Evolutionary conservation across 2,329 filamentous ascomycete species (phyloP), one percentile per base, ranked within the genome.

Genomic region (Nigrospora oryzae): DNA sequence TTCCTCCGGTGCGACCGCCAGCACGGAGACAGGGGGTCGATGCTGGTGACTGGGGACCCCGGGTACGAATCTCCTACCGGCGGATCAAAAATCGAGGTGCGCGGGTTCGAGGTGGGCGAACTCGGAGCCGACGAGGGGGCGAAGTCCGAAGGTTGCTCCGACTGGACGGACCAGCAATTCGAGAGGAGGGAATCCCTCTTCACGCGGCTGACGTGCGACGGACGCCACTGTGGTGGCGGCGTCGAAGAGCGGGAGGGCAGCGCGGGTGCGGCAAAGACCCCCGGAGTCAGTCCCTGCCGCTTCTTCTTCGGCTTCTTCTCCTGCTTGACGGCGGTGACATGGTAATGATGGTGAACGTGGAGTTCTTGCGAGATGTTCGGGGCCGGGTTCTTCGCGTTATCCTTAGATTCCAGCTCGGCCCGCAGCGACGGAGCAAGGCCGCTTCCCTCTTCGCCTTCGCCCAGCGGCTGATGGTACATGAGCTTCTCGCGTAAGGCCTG

Each of bases 321-420:
- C 46, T 86, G 81, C 16, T 75, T 70, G 60, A 81, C 83, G 43
- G 75, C 67, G 1, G 81, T 69, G 11, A 83, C 77, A 53, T 96
- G 89, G 59, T 95, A 95, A 60, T 97, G 91, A 56, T 97, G 90
- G 58, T 97, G 91, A 38, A 97, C 86, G 56, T 96, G 91, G 13
- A 96, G 69, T 56, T 93, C 87, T 56, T 87, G 84, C 0, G 84
- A 83, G 3, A 76, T 52, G 15, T 63, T 66, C 31, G 67, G 63
- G 28, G 66, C 56, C 11, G 51, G 45, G 17, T 52, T 51, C 34
- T 52, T 57, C 23, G 60, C 58, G 42, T 59, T 56, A 36, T 73
- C 66, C 41, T 70, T 69, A 16, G 70, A 64, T 35, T 76, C 78
- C 19, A 94, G 73, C 62, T 96, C 90, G 36, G 86, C 79, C 47